A percentile compares a stretch with the other conserved stretches of the same genome.
These are phyloP conservation scores for Tillandsia leiboldiana DNA, from an alignment of 176 grass and related monocot genomes.

Conservation along the genomic window DNA sequence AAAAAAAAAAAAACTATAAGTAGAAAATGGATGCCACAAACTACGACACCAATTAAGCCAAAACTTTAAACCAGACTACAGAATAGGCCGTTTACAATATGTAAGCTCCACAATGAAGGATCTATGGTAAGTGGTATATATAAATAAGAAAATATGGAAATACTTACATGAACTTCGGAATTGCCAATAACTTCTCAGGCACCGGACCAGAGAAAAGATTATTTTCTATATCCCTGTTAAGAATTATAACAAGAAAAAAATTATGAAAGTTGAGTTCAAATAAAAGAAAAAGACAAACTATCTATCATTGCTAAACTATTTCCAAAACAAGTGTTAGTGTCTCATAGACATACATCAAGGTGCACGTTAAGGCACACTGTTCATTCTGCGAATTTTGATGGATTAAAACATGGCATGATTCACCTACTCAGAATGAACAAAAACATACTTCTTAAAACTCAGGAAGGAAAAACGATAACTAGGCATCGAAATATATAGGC, in stretches of 20 bases:
- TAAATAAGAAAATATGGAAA: slow-evolving; percentile 3
- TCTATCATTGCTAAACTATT: not conserved
- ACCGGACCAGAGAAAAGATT: slow-evolving; percentile 97
- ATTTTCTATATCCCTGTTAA: slow-evolving; percentile 81
- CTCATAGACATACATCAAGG: too few species aligned
- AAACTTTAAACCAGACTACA: not conserved
- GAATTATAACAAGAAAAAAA: slow-evolving; percentile 12
- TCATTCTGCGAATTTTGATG: too few species aligned
- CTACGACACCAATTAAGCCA: not conserved
- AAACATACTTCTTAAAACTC: too few species aligned
- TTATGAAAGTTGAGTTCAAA: not conserved
- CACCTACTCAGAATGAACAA: too few species aligned
- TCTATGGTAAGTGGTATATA: not conserved
- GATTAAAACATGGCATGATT: too few species aligned
- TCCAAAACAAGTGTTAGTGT: not conserved
- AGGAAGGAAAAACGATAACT: too few species aligned
- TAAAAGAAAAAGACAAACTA: not conserved
- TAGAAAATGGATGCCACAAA: not conserved
- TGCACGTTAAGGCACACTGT: too few species aligned
- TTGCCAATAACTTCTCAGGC: slow-evolving; percentile 59
- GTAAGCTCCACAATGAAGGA: not conserved
- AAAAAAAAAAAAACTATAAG: too few species aligned
- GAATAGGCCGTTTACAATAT: not conserved
- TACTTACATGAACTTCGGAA: slow-evolving; percentile 87
- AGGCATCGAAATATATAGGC: too few species aligned